Base-by-base conservation (phyloP, 1,284 basidiomycete genomes). In the Trichosporon faecale region DNA sequence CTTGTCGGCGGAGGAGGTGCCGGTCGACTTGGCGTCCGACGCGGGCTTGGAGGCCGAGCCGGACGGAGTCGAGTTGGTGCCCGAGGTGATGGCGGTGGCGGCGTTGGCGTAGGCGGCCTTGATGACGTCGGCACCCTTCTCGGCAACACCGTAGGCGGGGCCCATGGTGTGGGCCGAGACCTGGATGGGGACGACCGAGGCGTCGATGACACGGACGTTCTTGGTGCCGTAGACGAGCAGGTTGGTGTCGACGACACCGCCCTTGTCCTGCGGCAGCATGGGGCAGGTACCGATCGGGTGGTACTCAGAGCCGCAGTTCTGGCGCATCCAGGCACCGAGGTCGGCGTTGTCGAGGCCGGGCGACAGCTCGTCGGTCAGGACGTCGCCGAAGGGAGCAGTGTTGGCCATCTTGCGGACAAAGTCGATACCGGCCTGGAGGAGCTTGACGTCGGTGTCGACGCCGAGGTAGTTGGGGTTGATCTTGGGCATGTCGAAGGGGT, bases 61-160 rank as follows among this genome's bases (percentile, higher is more conserved):
- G 2, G 66, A 46, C 1, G 57, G 7, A 8, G 57, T 11, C 23
- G 68, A 66, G 18, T 72, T 69, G 21, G 69, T 66, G 29, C 33
- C 65, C 9, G 57, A 29, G 5, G 72, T 46, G 12, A 66, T 68
- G 33, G 63, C 31, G 11, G 65, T 46, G 55, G 25, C 40, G 72
- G 70, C 72, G 70, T 76, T 76, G 77, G 76, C 72, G 70, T 76
- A 76, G 77, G 76, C 82, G 52, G 74, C 68, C 77, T 87, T 86
- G 78, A 91, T 88, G 69, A 91, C 84, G 52, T 86, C 85, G 6
- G 89, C 86, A 0, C 87, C 89, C 78, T 88, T 88, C 81, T 91
- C 90, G 4, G 89, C 90, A 60, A 91, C 83, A 33, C 89, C 91
- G 77, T 90, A 93, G 2, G 87, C 86, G 3, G 88, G 73, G 11